Percentiles rank a stretch among this genome's conserved stretches.
Evolutionary conservation across 2,329 filamentous ascomycete species (phyloP).

Genomic region (Pochonia chlamydosporia): DNA sequence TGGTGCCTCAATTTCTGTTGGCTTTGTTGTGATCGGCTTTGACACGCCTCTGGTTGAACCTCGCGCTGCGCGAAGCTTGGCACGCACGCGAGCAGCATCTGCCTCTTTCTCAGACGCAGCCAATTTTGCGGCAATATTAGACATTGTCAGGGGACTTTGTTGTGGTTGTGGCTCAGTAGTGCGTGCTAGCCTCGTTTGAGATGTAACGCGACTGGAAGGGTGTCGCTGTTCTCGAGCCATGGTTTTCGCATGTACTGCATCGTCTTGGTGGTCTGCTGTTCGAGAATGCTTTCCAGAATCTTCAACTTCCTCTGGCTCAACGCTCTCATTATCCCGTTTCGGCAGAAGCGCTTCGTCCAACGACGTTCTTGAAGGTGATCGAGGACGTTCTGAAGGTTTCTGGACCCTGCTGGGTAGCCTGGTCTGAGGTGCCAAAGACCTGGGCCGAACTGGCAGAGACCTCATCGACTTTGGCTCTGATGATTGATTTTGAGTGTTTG

Average conservation of each 20-base stretch:
- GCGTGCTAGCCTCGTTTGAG: neutral
- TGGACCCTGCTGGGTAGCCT: constrained; percentile 3
- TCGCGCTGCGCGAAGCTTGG: constrained; percentile 53
- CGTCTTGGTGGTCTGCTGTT: neutral
- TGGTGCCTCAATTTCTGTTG: neutral
- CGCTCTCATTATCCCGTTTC: constrained; percentile 13
- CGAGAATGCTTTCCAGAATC: constrained; percentile 2
- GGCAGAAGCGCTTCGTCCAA: constrained; percentile 27
- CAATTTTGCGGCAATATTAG: constrained; percentile 56
- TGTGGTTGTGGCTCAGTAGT: constrained; percentile 22
- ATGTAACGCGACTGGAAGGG: neutral
- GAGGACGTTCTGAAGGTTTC: constrained; percentile 12
- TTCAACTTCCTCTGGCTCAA: neutral
- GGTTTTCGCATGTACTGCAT: neutral
- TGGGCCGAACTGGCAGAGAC: constrained; percentile 19
- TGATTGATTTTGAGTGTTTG: constrained; percentile 38
- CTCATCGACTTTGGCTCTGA: constrained; percentile 21
- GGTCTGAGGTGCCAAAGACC: constrained; percentile 2
- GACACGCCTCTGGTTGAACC: constrained; percentile 25
- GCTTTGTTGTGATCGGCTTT: constrained; percentile 17
- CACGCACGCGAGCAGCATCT: constrained; percentile 56
- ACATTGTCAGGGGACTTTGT: constrained; percentile 55
- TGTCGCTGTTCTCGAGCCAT: neutral
- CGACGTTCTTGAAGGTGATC: constrained; percentile 23
- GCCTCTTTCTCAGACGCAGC: constrained; percentile 59